Percentiles rank a stretch among this genome's conserved stretches.
Evolutionary conservation across 2,329 filamentous ascomycete species (phyloP).

Genomic region (Pseudogymnoascus sp.): DNA sequence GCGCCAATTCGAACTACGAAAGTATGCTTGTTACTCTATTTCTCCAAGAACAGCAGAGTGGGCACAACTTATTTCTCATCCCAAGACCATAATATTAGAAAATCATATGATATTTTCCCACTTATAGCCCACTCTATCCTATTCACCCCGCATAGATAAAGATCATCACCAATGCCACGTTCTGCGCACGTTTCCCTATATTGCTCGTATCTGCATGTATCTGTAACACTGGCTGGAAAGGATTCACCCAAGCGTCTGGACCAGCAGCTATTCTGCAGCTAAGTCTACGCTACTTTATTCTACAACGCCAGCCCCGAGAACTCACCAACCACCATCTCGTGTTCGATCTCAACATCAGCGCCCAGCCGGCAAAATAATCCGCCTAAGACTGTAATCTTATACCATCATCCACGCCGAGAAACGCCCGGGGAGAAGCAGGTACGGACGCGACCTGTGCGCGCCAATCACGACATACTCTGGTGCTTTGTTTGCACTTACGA

Average conservation of each 20-base stretch:
- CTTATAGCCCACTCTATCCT: neutral
- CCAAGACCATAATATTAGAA: neutral
- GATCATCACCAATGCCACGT: neutral
- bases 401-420: neutral
- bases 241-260: neutral
- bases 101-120: neutral
- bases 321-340: neutral
- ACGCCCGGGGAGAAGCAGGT: neutral
- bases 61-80: neutral
- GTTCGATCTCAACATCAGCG: neutral
- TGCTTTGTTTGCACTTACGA: neutral
- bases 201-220: neutral
- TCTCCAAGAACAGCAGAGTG: neutral
- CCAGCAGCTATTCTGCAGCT: neutral
- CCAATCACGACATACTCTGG: neutral
- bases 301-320: neutral
- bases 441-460: neutral
- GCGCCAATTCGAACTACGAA: neutral
- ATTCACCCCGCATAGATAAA: neutral
- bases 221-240: neutral
- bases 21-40: constrained; percentile 2
- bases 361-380: constrained; percentile 5
- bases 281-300: neutral
- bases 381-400: neutral
- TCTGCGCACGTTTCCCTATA: neutral